Base-by-base conservation (phyloP, 139 green algal genomes). In the Auxenochlorella pyrenoidosa region DNA sequence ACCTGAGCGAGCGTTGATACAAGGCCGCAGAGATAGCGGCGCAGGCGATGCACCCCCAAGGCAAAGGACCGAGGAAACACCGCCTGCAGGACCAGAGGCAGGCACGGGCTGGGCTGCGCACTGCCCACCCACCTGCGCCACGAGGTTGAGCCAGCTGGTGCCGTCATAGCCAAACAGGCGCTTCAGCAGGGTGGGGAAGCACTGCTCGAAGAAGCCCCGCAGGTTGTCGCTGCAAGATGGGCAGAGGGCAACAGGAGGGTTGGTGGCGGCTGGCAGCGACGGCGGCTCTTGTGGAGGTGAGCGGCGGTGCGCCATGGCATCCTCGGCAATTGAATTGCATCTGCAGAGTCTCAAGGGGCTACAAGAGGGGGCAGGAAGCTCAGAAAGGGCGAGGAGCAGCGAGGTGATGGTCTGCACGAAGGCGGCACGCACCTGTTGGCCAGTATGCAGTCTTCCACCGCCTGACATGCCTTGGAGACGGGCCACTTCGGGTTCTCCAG, bases 171-270 rank as follows among this genome's bases (percentile, higher is more conserved):
- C 95, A 89, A 98, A 98, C 4, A 96, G 83, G 2, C 91, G 90
- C 82, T 93, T 94, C 28, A 98, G 89, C 58, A 98, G 90, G 2
- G 92, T 90, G 0, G 93, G 90, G 47, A 98, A 97, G 79, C 92
- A 97, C 68, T 94, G 90, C 66, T 97, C 95, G 73, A 98, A 97
- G 90, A 98, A 97, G 10, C 91, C 93, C 0, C 95, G 89, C 32
- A 95, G 79, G 86, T 97, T 97, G 89, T 98, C 95, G 82, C 94
- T 97, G 91, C 73, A 82, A 6, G 13, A 2, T 40, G 13, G 38
- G 73, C 21, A 1, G 12, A 65, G 34, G 34, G 75, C 22, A 22
- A 34, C 5, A 32, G 24, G 30, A 79, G 28, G 3, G 28, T 44
- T 28, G 10, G 41, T 6, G 73, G 41, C 41, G 41, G 41, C 40